A percentile compares a stretch with the other conserved stretches of the same genome.
phyloP scores from a whole-genome alignment of 2,329 filamentous ascomycete species.

The Talaromyces sp. region DNA sequence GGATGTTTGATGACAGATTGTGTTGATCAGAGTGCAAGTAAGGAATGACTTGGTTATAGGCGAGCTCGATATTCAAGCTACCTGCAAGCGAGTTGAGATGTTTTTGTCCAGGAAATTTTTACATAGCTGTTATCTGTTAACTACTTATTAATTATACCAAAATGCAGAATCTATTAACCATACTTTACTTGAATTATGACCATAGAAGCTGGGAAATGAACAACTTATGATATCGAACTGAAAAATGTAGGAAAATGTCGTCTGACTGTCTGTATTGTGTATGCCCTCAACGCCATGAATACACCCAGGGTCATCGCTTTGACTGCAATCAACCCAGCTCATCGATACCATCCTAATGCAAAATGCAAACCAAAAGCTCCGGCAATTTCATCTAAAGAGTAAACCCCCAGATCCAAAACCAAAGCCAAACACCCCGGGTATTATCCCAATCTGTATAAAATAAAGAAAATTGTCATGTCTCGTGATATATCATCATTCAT shows the following conservation, averaged over 20 bases:
- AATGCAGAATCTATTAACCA: background rate
- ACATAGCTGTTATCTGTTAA: constrained; percentile 12
- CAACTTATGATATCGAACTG: background rate
- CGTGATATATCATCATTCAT: background rate
- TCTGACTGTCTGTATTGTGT: background rate
- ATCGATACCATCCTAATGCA: background rate
- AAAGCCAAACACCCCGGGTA: background rate
- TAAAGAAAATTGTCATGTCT: background rate
- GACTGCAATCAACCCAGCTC: background rate
- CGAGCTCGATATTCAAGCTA: background rate
- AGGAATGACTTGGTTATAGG: background rate
- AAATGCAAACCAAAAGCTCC: background rate
- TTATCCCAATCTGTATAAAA: background rate
- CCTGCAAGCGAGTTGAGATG: constrained; percentile 6
- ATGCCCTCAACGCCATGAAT: background rate
- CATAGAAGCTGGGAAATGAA: background rate
- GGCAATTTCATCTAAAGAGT: background rate
- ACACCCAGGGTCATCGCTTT: background rate
- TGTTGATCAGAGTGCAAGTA: background rate
- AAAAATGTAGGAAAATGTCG: background rate
- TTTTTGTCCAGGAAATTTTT: constrained; percentile 9
- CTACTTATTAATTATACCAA: constrained; percentile 7
- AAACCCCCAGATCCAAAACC: background rate
- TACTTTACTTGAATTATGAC: background rate
- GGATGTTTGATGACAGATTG: background rate